Conservation (phyloP, 805 yeast species). For the Hagleromyces aurorensis region DNA sequence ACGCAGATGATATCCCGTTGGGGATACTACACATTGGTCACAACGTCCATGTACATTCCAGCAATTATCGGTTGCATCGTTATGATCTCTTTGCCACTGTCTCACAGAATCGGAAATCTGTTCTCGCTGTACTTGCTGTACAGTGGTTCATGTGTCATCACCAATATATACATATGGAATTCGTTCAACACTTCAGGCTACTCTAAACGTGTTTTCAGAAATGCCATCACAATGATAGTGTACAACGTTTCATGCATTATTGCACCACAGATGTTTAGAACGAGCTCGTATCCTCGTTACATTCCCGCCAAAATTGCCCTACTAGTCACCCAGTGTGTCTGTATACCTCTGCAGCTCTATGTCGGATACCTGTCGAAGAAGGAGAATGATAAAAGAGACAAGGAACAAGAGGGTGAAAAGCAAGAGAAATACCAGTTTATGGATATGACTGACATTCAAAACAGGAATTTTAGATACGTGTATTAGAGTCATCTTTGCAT, state of each 20-base stretch:
- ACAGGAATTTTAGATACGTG: slow-evolving; percentile 48
- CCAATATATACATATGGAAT: slow-evolving; percentile 54
- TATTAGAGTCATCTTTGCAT: slow-evolving; percentile 22
- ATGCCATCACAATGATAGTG: slow-evolving; percentile 48
- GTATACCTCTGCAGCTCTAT: slow-evolving; percentile 36
- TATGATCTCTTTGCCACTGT: slow-evolving; percentile 31
- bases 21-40: slow-evolving; percentile 33
- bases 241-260: slow-evolving; percentile 51
- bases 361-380: slow-evolving; percentile 37
- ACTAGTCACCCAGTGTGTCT: slow-evolving; percentile 42
- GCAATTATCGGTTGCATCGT: slow-evolving; percentile 46
- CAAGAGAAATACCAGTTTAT: slow-evolving; percentile 38
- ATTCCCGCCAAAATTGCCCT: slow-evolving; percentile 51
- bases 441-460: slow-evolving; percentile 55
- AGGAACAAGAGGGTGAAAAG: slow-evolving; percentile 27
- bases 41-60: slow-evolving; percentile 35
- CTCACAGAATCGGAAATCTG: slow-evolving; percentile 38
- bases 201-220: slow-evolving; percentile 47
- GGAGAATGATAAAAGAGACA: slow-evolving; percentile 47
- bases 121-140: slow-evolving; percentile 43
- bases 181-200: slow-evolving; percentile 56
- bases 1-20: slow-evolving; percentile 33
- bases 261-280: slow-evolving; percentile 58
- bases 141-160: slow-evolving; percentile 50
- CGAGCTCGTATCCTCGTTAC: slow-evolving; percentile 43